Base-by-base conservation (phyloP, 2,329 filamentous ascomycete genomes). In the Basipetospora chlamydospora region DNA sequence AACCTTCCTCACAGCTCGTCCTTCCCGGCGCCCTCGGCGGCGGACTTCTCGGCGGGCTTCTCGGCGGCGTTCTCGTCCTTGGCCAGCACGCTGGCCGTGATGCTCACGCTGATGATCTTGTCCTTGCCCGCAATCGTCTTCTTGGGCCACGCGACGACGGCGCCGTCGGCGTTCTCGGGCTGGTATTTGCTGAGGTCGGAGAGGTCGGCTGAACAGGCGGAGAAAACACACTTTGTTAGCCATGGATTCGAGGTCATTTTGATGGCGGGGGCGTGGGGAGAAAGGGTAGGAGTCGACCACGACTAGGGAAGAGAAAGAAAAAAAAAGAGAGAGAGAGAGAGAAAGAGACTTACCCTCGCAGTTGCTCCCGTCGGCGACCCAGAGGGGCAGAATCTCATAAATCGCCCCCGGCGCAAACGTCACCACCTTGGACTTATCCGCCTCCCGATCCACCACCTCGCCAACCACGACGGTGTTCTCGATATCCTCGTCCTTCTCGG, bases 401-500 rank as follows among this genome's bases (percentile, higher is more conserved):
- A 70, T 44, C 8, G 66, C 66, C 0, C 66, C 67, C 0, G 67
- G 66, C 13, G 66, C 65, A 47, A 71, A 71, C 21, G 70, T 57
- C n/a, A 61, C 60, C 2, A 64, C 48, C 39, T 48, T 51, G 34
- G 54, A 44, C 33, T 50, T 44, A 39, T 62, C 59, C 17, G 45
- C 28, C 39, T 39, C 38, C 44, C 52, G 39, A 41, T 54, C 37
- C 33, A 50, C 42, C 41, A 51, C 37, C 41, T 48, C 43, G 37
- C 46, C 45, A 15, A 57, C 46, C 35, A 48, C 42, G 13, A 57
- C 54, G 2, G 51, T 61, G 11, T 57, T 52, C 54, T 25, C 54
- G 42, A 55, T 55, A 22, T 54, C 55, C 13, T 57, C 54, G 3
- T 52, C 50, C 18, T 57, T 52, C 32, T 52, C 51, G 4, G 58